Percentiles rank a stretch among this genome's conserved stretches.
phyloP scores from a whole-genome alignment of 2,329 filamentous ascomycete species.

The Cadophora sp. region DNA sequence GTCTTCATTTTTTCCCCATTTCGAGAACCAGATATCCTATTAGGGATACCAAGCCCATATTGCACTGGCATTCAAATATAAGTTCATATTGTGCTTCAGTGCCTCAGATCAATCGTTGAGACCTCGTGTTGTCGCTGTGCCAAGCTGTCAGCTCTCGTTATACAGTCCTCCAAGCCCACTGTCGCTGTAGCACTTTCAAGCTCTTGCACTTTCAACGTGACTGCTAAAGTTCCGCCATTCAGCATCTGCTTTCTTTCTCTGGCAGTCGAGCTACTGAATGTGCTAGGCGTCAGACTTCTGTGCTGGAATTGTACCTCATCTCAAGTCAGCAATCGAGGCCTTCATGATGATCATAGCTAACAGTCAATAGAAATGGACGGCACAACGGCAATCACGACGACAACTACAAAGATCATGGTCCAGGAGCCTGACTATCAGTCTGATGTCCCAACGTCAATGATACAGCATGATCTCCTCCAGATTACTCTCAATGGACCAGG shows the following conservation, averaged over 20 bases:
- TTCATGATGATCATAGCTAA: slow-evolving; percentile 74
- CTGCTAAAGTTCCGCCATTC: slow-evolving; percentile 35
- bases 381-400: slow-evolving; percentile 21
- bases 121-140: slow-evolving; percentile 32
- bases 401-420: slow-evolving; percentile 29
- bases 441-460: slow-evolving; percentile 34
- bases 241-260: slow-evolving; percentile 34
- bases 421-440: slow-evolving; percentile 29
- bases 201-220: slow-evolving; percentile 33
- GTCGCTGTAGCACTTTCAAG: slow-evolving; percentile 9
- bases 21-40: slow-evolving; percentile 16
- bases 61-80: slow-evolving; percentile 32
- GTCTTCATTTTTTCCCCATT: background rate
- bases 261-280: slow-evolving; percentile 40
- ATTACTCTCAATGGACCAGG: slow-evolving; percentile 41
- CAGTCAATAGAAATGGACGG: slow-evolving; percentile 28
- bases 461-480: slow-evolving; percentile 39
- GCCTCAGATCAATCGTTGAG: slow-evolving; percentile 34
- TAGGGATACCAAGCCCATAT: slow-evolving; percentile 27
- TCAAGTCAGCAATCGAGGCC: slow-evolving; percentile 55
- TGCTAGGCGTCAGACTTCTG: slow-evolving; percentile 35
- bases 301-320: slow-evolving; percentile 55
- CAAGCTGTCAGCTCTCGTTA: slow-evolving; percentile 29
- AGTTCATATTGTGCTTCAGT: slow-evolving; percentile 35
- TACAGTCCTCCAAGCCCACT: slow-evolving; percentile 13